Evolutionary conservation across 345 rosid genomes (phyloP).

Genomic region (Eucalyptus marginata): DNA sequence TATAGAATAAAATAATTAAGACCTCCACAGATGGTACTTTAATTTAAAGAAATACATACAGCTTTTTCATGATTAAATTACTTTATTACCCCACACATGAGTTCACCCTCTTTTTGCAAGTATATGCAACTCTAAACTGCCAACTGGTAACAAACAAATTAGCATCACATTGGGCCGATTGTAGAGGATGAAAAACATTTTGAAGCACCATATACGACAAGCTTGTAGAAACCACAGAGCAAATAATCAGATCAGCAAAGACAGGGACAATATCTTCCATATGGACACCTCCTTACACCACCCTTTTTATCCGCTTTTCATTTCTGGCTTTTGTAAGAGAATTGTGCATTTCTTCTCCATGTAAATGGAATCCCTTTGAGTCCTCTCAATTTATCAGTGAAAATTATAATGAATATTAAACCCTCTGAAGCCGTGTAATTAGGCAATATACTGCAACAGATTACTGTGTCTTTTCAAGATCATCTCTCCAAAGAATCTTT

Average conservation of each 20-base stretch:
- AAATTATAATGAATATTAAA: neutral
- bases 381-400: neutral
- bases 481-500: neutral
- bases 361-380: neutral
- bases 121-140: neutral
- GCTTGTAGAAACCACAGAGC: neutral
- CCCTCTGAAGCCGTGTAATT: neutral
- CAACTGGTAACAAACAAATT: neutral
- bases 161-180: neutral
- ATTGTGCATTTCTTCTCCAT: neutral
- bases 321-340: neutral
- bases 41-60: neutral
- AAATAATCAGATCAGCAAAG: neutral
- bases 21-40: neutral
- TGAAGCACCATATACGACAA: neutral
- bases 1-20: neutral
- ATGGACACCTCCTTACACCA: neutral
- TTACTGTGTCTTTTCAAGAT: neutral
- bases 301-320: neutral
- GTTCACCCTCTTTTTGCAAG: neutral
- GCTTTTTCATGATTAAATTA: neutral
- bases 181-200: neutral
- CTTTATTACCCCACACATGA: neutral
- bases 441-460: neutral
- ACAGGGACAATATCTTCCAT: neutral